Base-by-base conservation (phyloP, 2,329 filamentous ascomycete genomes). In the Pseudocercospora eumusae region DNA sequence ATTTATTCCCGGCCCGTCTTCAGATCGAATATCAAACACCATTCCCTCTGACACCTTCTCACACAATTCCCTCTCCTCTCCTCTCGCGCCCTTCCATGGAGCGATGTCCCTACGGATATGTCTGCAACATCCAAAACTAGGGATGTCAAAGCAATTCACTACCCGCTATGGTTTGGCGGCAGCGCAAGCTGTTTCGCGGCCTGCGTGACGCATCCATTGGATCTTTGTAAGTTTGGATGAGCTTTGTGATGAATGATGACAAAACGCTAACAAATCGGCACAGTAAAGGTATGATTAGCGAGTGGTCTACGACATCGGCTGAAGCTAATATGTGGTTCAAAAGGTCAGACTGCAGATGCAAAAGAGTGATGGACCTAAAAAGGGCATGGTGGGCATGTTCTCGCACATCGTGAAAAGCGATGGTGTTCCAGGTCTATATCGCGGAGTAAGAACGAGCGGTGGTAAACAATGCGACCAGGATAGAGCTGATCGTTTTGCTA, bases 151-250 rank as follows among this genome's bases (percentile, higher is more conserved):
- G 74, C 55, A 28, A 75, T 82, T 66, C 75, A 77, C 63, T 83
- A 82, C 71, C 81, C 81, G 11, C 78, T 82, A 68, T 98, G 93
- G 95, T 98, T 99, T 76, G 95, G 95, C 66, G 95, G 95, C 60
- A 96, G 91, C 75, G 92, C 93, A 56, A 95, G 91, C 74, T 96
- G 91, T 75, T 88, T 95, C 82, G 93, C 93, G 40, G 93, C 93
- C 49, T 88, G 87, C 69, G 90, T 96, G 54, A 98, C 93, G 28
- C 93, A 98, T 82, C 93, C 93, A 55, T 82, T 98, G 74, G 93
- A 97, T 84, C 83, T 97, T 67, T 86, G 92, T 96, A 84, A 77
- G 88, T 81, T 57, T 57, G 4, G 2, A 20, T 42, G 21, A 31
- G 20, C n/a, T 25, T 15, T 13, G 21, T 27, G 20, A n/a, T 40